Conservation (phyloP, 1,139 yeast genomes). For the Kodamaea arcana region DNA sequence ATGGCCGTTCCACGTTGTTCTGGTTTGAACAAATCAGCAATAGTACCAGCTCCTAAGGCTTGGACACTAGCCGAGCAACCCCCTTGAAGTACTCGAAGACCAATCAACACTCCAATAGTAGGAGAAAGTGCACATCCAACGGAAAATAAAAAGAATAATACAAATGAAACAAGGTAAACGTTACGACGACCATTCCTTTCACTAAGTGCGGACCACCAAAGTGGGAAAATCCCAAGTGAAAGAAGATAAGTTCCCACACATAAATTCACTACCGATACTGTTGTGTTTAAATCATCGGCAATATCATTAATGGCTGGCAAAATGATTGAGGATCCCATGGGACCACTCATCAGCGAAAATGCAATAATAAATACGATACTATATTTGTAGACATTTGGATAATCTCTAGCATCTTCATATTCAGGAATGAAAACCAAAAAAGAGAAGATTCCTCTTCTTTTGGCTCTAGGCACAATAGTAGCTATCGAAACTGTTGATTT, state of each 20-base stretch:
- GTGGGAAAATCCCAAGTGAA: constrained; percentile 73
- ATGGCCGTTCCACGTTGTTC: constrained; percentile 74
- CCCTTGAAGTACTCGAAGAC: constrained; percentile 68
- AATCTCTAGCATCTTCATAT: constrained; percentile 65
- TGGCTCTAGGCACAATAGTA: constrained; percentile 35
- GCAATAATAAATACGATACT: constrained; percentile 65
- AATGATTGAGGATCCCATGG: constrained; percentile 87
- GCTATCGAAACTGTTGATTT: constrained; percentile 6
- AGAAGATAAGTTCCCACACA: constrained; percentile 77
- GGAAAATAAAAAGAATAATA: constrained; percentile 59
- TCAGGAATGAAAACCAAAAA: constrained; percentile 62
- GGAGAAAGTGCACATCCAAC: constrained; percentile 71
- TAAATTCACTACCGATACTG: constrained; percentile 60
- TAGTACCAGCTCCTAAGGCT: constrained; percentile 87
- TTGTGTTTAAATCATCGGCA: constrained; percentile 50
- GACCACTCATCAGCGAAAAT: constrained; percentile 74
- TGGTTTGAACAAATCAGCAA: constrained; percentile 66
- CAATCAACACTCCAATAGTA: constrained; percentile 58
- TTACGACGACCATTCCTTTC: constrained; percentile 73
- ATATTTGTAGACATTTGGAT: constrained; percentile 47
- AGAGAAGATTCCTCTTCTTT: constrained; percentile 55
- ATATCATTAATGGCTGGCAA: constrained; percentile 74
- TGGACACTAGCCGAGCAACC: constrained; percentile 85
- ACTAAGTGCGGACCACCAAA: constrained; percentile 86
- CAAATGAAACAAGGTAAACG: constrained; percentile 66